Conservation (phyloP, 2,329 filamentous ascomycete genomes). For the Elsinoe ampelina region DNA sequence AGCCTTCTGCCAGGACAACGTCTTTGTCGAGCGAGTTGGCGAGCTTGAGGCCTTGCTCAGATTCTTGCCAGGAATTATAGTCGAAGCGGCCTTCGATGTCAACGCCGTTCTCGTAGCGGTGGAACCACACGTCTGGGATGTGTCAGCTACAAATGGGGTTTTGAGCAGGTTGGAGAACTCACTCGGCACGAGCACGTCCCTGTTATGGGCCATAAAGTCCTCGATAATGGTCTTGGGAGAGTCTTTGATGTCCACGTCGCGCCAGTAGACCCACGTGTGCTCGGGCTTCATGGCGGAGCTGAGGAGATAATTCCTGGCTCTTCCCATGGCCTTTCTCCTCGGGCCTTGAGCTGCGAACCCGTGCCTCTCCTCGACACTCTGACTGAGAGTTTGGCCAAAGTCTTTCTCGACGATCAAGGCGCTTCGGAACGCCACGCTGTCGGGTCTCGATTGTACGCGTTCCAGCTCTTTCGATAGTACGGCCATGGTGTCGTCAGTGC, state of each 20-base stretch:
- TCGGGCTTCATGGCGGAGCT: constrained; percentile 77
- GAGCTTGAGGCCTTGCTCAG: constrained; percentile 70
- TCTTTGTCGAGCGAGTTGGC: constrained; percentile 66
- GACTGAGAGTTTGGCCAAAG: constrained; percentile 66
- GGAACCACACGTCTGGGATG: constrained; percentile 82
- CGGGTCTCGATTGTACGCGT: constrained; percentile 67
- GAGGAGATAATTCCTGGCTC: constrained; percentile 85
- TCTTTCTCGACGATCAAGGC: constrained; percentile 84
- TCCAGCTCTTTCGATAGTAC: constrained; percentile 76
- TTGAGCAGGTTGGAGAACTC: constrained; percentile 33
- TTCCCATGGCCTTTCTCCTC: constrained; percentile 79
- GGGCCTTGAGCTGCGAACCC: constrained; percentile 80
- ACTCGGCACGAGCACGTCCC: constrained; percentile 92
- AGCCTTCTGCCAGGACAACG: constrained; percentile 82
- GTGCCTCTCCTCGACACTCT: constrained; percentile 75
- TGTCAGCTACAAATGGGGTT: neutral
- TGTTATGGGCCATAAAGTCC: constrained; percentile 89
- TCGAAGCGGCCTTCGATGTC: constrained; percentile 97
- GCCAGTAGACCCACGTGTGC: constrained; percentile 98
- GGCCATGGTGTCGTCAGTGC: constrained; percentile 82
- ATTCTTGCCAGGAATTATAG: constrained; percentile 98
- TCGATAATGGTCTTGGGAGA: constrained; percentile 81
- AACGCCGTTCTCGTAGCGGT: constrained; percentile 64
- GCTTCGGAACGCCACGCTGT: constrained; percentile 76
- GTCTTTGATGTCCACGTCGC: constrained; percentile 92